phyloP scores from a whole-genome alignment of 1,139 yeast genomes.

The Yamadazyma triangularis region DNA sequence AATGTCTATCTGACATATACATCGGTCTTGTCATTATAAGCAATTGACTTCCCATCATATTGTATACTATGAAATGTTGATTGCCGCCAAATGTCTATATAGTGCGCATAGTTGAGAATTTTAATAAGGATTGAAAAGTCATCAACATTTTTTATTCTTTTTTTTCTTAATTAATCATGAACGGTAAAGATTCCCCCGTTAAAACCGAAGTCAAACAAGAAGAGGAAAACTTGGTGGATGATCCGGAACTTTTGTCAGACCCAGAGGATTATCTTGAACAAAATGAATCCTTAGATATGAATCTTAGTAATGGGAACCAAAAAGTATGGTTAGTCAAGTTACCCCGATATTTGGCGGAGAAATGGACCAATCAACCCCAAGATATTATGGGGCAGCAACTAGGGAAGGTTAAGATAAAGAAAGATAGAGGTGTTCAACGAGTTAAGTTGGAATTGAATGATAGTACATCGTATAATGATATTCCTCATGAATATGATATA shows the following conservation, averaged over 20 bases:
- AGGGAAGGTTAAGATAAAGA: constrained; percentile 74
- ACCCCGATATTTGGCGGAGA: constrained; percentile 80
- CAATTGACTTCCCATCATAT: too few species aligned
- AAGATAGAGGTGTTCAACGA: constrained; percentile 23
- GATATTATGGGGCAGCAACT: constrained; percentile 66
- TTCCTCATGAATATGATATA: constrained; percentile 84
- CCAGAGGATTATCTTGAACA: constrained; percentile 49
- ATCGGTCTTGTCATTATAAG: constrained; percentile 14
- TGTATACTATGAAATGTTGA: too few species aligned
- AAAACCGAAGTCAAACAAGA: constrained; percentile 8
- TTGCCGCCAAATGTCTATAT: too few species aligned
- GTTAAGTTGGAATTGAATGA: constrained; percentile 57
- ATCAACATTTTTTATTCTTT: too few species aligned
- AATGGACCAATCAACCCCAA: constrained; percentile 62
- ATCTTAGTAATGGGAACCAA: constrained; percentile 47
- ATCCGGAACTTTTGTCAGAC: constrained; percentile 36
- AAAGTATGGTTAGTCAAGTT: constrained; percentile 91
- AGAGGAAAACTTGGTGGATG: constrained; percentile 17
- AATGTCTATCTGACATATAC: constrained; percentile 25
- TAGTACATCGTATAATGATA: constrained; percentile 26
- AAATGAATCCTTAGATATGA: constrained; percentile 61
- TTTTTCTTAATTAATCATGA: too few species aligned
- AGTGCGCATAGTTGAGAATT: too few species aligned
- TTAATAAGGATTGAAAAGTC: too few species aligned
- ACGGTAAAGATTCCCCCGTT: too few species aligned